A percentile compares a stretch with the other conserved stretches of the same genome.
Conservation (phyloP, 129 eudicot species). For the Mikania micrantha region DNA sequence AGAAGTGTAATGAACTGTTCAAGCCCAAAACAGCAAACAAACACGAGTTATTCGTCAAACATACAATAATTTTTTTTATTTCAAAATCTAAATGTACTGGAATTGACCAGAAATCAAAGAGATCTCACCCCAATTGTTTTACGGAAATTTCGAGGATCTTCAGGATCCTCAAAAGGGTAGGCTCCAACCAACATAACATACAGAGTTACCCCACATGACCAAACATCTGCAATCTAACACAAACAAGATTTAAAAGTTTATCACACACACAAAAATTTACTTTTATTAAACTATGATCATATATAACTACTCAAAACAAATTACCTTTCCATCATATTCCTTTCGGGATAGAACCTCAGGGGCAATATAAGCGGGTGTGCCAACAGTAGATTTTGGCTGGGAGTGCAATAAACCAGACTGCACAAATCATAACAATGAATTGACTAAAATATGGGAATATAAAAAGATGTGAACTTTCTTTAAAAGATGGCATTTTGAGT, state of each 20-base stretch:
- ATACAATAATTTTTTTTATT: neutral
- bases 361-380: constrained; percentile 94
- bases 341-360: constrained; percentile 79
- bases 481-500: neutral
- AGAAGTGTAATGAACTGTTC: neutral
- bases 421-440: constrained; percentile 6
- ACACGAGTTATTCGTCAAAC: neutral
- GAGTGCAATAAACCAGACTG: constrained; percentile 84
- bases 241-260: neutral
- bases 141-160: constrained; percentile 64
- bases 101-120: constrained; percentile 20
- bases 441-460: neutral
- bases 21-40: neutral
- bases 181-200: constrained; percentile 43
- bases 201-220: constrained; percentile 39
- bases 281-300: neutral
- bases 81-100: neutral
- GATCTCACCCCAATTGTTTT: constrained; percentile 55
- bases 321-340: constrained; percentile 95
- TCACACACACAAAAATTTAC: neutral
- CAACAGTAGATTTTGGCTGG: constrained; percentile 86
- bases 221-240: constrained; percentile 39
- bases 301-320: neutral
- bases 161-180: constrained; percentile 63
- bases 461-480: constrained; percentile 5